Percentiles rank a stretch among this genome's conserved stretches.
phyloP scores from a whole-genome alignment of 345 rosid genomes.

The Pistacia integerrima region DNA sequence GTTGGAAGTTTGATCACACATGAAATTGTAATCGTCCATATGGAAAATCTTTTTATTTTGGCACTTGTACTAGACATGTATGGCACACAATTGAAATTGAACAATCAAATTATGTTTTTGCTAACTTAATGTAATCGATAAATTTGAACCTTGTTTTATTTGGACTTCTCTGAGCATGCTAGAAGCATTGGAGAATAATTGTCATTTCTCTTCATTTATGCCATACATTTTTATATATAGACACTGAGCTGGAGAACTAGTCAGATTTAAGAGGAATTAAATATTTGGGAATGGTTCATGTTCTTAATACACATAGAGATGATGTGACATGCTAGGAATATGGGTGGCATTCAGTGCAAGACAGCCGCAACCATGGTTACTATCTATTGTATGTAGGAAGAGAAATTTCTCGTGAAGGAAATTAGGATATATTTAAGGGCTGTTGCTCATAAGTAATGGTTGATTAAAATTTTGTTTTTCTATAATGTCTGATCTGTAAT shows the following conservation, averaged over 20 bases:
- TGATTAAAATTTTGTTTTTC: constrained; percentile 4
- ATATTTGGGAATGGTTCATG: background rate
- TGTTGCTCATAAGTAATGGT: background rate
- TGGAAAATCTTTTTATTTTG: background rate
- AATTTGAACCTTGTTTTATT: background rate
- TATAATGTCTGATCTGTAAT: background rate
- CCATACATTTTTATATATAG: background rate
- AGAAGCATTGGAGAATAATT: background rate
- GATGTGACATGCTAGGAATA: background rate
- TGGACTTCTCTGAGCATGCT: background rate
- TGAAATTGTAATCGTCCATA: background rate
- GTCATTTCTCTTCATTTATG: background rate
- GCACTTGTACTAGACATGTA: background rate
- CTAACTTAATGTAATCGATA: background rate
- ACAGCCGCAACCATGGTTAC: background rate
- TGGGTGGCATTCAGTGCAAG: background rate
- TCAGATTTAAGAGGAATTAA: background rate
- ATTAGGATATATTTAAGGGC: background rate
- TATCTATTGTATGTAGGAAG: background rate
- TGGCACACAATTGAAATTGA: background rate
- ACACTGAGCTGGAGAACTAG: background rate
- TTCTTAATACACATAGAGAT: background rate
- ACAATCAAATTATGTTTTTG: background rate
- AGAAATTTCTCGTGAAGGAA: background rate
- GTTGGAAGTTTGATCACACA: background rate